Base-by-base conservation (phyloP, 1,139 yeast species). In the Saccharomyces hybrid region DNA sequence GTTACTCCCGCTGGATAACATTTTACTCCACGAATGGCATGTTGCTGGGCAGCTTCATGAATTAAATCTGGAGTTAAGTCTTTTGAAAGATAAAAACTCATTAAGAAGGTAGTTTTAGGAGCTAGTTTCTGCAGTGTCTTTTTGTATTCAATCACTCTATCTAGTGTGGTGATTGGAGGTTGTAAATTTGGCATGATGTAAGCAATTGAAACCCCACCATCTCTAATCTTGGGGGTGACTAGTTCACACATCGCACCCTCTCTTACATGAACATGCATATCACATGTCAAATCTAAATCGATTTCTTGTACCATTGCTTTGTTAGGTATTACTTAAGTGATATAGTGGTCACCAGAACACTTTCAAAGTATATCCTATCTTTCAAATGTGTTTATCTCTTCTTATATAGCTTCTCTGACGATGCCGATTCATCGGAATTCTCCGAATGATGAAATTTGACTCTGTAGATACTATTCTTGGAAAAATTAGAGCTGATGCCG, bases 1-100 rank as follows among this genome's bases (percentile, higher is more conserved):
- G 99, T 93, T 34, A 95, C 99, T 50, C 99, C 99, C 1, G 98
- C 97, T 31, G 99, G 99, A 68, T 95, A 93, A 70, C 96, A 90
- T 70, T 93, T 95, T 60, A 90, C 87, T 56, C 95, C 96, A 46
- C 86, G 83, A 44, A 90, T 82, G 52, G 85, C 85, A 2, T 85
- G 85, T 13, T 73, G 67, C 56, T 77, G 70, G n/a, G 93, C 95
- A 31, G 97, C 97, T 62, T 82, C 80, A 54, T 80, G 82, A 55
- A 93, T 83, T 48, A 89, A 75, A 60, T 88, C 95, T 0, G 98
- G 97, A 0, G 96, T 88, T 61, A 93, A 76, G 1, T 83, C 87
- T 53, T 80, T 82, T 51, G 85, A 80, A 51, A 93, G 77, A 65
- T 95, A 93, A 60, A 93, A 82, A 7, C 96, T 83, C 98, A 93